A percentile compares a stretch with the other conserved stretches of the same genome.
Conservation (phyloP, 1,139 yeast genomes). For the Geotrichum restrictum region DNA sequence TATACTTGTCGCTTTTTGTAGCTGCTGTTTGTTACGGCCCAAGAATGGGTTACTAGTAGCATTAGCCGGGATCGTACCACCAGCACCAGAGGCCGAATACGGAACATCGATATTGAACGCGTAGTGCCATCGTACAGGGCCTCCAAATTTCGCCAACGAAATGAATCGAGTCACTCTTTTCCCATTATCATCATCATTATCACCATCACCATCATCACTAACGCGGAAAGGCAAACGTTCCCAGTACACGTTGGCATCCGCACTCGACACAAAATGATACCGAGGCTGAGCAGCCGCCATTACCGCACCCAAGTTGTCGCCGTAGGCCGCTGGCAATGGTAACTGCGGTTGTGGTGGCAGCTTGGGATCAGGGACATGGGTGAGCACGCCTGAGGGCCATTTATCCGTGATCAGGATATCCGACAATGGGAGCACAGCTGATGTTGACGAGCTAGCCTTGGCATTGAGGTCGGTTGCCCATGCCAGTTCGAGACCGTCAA, state of each 20-base stretch:
- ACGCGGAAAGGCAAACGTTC: constrained; percentile 31
- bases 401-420: constrained; percentile 3
- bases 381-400: constrained; percentile 12
- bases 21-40: not conserved
- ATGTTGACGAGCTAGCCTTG: too few relatives aligned
- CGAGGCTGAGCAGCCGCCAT: constrained; percentile 22
- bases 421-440: not conserved
- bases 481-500: constrained; percentile 2
- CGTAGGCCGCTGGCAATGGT: not conserved
- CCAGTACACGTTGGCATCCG: constrained; percentile 22
- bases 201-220: constrained; percentile 17
- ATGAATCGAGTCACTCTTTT: constrained; percentile 28
- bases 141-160: constrained; percentile 28
- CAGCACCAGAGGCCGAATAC: not conserved
- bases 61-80: not conserved
- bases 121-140: constrained; percentile 29
- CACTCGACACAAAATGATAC: constrained; percentile 25
- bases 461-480: not conserved
- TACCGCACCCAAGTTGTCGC: not conserved
- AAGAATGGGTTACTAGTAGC: constrained; percentile 17
- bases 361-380: not conserved
- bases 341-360: not conserved
- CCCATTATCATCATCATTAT: constrained; percentile 1
- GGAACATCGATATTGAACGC: constrained; percentile 28
- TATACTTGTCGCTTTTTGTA: too few relatives aligned